Base-by-base conservation (phyloP, 768 basidiomycete genomes). In the Pholiota molesta region DNA sequence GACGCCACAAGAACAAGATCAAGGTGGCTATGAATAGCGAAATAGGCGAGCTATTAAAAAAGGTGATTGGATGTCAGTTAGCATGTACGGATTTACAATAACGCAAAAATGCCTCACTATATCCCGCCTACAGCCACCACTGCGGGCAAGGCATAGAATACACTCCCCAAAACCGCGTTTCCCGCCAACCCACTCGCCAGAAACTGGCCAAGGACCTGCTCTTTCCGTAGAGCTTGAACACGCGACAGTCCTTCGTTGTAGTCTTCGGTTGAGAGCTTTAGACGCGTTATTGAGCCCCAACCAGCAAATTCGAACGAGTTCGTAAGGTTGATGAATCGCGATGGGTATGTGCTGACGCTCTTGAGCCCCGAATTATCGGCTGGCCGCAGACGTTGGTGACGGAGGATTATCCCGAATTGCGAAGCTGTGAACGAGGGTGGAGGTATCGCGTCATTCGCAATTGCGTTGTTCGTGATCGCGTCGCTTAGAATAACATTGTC, bases 251-350 rank as follows among this genome's bases (percentile, higher is more conserved):
- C 86, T 54, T 56, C 71, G 2, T 66, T 58, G 49, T 76, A 66
- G 51, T 89, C 84, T 4, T 81, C 77, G 1, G 59, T 62, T 0
- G 75, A 71, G 11, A 91, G 77, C 19, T 77, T 76, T 1, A 90
- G 65, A 60, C 78, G 76, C 6, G 73, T 72, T 17, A 85, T 69
- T 5, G 83, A 80, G 1, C 88, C 89, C 88, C 89, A 90, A 3
- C 89, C 89, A 0, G 90, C 84, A 65, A 91, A 92, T 66, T 90
- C 88, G 62, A 89, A 89, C 40, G 85, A 80, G 66, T 85, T 83
- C 14, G 82, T 73, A 39, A 91, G 80, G 63, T 88, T 81, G 26
- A 86, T 71, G 68, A 88, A 89, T 39, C 86, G 83, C 6, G 89
- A 88, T 5, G 86, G 86, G 5, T 80, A 66, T 39, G 77, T 66